Evolutionary conservation across 148 eudicot genomes (phyloP).

Genomic region (Spergularia marina): DNA sequence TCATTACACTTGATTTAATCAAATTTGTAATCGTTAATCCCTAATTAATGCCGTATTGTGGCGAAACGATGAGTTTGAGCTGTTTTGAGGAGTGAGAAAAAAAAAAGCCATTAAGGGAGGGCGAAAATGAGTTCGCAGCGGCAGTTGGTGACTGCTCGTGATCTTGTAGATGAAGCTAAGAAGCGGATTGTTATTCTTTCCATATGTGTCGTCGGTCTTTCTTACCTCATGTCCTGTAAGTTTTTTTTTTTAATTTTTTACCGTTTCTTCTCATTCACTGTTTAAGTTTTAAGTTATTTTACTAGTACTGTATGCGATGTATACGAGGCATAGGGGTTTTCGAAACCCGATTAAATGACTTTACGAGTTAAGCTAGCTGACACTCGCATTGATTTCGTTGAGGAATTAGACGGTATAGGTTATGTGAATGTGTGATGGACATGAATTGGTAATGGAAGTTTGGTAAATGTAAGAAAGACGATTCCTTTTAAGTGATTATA

Average conservation of each 20-base stretch:
- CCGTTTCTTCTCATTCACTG: not conserved
- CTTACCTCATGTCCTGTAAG: conserved; percentile 93
- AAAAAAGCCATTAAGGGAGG: conserved; percentile 3
- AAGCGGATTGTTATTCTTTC: conserved; percentile 66
- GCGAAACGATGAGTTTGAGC: not conserved
- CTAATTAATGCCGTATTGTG: not conserved
- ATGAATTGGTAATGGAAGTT: not conserved
- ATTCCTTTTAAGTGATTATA: not conserved
- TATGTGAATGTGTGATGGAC: not conserved
- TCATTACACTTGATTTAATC: too few relatives aligned
- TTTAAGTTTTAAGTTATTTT: not conserved
- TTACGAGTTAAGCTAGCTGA: too few relatives aligned
- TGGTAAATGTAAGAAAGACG: not conserved
- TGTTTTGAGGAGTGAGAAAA: not conserved
- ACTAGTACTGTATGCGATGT: too few relatives aligned
- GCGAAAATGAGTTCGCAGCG: conserved; percentile 48
- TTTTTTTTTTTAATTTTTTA: conserved; percentile 9
- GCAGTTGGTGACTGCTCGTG: conserved; percentile 51
- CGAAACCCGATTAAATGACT: too few relatives aligned
- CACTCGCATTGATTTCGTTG: too few relatives aligned
- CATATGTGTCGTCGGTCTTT: conserved; percentile 67
- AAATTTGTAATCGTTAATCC: too few relatives aligned
- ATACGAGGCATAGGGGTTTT: too few relatives aligned
- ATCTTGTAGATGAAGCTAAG: conserved; percentile 83
- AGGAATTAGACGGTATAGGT: too few relatives aligned